Percentiles rank a stretch among this genome's conserved stretches.
phyloP scores from a whole-genome alignment of 345 rosid species.

The Eucalyptus sideroxylon region DNA sequence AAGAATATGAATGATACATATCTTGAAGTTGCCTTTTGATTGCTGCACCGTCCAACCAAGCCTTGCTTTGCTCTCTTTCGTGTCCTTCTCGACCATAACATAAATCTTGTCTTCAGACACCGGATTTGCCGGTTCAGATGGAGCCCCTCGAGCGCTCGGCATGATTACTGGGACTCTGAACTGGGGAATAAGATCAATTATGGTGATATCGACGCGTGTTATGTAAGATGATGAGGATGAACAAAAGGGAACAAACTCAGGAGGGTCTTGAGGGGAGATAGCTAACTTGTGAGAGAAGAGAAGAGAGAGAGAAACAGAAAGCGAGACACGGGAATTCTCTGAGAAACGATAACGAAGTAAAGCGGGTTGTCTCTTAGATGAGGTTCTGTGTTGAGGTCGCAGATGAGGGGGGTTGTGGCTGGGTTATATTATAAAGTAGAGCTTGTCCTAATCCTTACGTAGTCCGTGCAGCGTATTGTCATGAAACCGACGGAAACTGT shows the following conservation, averaged over 20 bases:
- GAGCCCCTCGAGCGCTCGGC: conserved; percentile 13
- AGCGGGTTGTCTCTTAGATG: not conserved
- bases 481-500: not conserved
- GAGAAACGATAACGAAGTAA: not conserved
- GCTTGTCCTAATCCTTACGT: not conserved
- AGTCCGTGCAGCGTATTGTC: not conserved
- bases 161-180: conserved; percentile 12
- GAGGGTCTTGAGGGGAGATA: not conserved
- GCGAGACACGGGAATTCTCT: not conserved
- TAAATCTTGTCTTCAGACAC: conserved; percentile 48
- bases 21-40: conserved; percentile 33
- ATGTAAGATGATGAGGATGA: not conserved
- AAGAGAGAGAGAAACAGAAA: not conserved
- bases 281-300: not conserved
- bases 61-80: conserved; percentile 33
- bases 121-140: conserved; percentile 18
- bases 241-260: not conserved
- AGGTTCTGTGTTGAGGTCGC: not conserved
- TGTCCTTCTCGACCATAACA: conserved; percentile 53
- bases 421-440: not conserved
- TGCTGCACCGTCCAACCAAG: conserved; percentile 60
- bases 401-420: not conserved
- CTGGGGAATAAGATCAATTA: not conserved
- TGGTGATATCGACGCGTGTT: not conserved
- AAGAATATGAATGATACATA: not conserved